Evolutionary conservation across 2,329 filamentous ascomycete genomes (phyloP), one percentile per base, ranked within the genome.

Genomic region (Intubia oerlemansii): DNA sequence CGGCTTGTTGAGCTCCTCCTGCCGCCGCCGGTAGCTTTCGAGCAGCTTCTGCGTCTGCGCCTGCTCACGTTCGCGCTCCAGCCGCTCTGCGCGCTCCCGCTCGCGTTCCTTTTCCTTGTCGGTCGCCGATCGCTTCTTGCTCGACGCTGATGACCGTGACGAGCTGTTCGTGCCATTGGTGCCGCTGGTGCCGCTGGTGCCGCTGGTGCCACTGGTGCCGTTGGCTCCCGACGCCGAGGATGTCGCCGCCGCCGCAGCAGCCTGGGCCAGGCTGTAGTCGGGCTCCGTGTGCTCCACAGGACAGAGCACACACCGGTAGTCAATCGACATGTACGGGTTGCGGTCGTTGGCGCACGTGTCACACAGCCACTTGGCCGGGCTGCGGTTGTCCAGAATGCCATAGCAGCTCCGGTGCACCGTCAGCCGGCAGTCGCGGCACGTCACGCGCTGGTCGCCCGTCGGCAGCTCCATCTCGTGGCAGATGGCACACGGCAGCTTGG

Each of bases 271-370:
- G n/a, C n/a, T n/a, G n/a, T n/a, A n/a, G 36, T 92, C 81, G 38
- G 80, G 71, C 29, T 81, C 72, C 0, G 77, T 90, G 40, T 67
- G 61, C 32, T 80, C 74, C 10, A 92, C 65, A 10, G 88, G 79
- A 45, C 88, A 98, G 19, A 98, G 57, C 28, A 91, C 75, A 49
- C 88, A 98, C 52, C 85, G 78, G 49, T 95, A 95, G 44, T 76
- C 71, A 33, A 90, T 85, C n/a, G 88, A 93, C 25, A 91, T 74
- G 39, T 80, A 72, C 5, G 85, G 82, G 42, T 75, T 85, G 47
- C 82, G 81, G 46, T 98, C 88, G 44, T 98, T 98, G 21, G 71
- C 61, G 50, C 88, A 98, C 66, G 84, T 91, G 50, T 95, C 88
- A 49, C 88, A 98, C 23, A 75, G 67, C 88, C 88, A 98, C 50